Evolutionary conservation across 176 grass and related monocot genomes (phyloP).

Genomic region (Rhipidocladum racemiflorum): DNA sequence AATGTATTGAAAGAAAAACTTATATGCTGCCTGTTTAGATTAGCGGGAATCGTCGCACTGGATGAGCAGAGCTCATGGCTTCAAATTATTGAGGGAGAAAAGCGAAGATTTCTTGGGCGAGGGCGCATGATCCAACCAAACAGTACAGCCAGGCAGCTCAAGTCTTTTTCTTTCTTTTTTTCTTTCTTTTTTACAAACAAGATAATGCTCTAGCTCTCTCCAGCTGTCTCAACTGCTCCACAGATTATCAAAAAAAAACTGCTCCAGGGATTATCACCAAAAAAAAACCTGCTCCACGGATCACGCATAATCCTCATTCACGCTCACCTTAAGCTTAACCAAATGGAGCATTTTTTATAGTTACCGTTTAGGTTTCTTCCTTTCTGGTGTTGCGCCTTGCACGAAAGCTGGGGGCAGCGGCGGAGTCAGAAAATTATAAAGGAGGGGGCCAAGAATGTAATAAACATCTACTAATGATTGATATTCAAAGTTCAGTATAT

Average conservation of each 20-base stretch:
- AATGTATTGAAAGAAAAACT: not conserved
- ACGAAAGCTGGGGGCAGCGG: not conserved
- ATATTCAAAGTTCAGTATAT: too few relatives aligned
- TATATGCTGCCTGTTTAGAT: not conserved
- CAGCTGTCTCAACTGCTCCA: too few relatives aligned
- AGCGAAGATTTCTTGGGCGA: not conserved
- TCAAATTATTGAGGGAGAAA: constrained; percentile 29
- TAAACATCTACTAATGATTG: too few relatives aligned
- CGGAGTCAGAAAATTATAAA: too few relatives aligned
- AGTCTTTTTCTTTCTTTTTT: constrained; percentile 11
- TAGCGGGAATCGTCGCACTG: not conserved
- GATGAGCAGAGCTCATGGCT: constrained; percentile 18
- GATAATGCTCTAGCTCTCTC: not conserved
- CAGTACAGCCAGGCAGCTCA: constrained; percentile 34
- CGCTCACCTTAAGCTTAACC: not conserved
- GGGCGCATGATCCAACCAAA: constrained; percentile 33
- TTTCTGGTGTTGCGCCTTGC: not conserved
- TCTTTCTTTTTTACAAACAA: not conserved
- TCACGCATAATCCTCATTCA: constrained; percentile 7
- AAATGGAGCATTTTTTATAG: not conserved
- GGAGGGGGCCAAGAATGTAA: too few relatives aligned
- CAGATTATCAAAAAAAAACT: too few relatives aligned
- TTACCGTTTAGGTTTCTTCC: not conserved
- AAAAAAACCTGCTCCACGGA: constrained; percentile 20
- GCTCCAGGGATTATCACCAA: too few relatives aligned